Evolutionary conservation across 495 filamentous ascomycete species (phyloP).

Genomic region (Cenococcum geophilum): DNA sequence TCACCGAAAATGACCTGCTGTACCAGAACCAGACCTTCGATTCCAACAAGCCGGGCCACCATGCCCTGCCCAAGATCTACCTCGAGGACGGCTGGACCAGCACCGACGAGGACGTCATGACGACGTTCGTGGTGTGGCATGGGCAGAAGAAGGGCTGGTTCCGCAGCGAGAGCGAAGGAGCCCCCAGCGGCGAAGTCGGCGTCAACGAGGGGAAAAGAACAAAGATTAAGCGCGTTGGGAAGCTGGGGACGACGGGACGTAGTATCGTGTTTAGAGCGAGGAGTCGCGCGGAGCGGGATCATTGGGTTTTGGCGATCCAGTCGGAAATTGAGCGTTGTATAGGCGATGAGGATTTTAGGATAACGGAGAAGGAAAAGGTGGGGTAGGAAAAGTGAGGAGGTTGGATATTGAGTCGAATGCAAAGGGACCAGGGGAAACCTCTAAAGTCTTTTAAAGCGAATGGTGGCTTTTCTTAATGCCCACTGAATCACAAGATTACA

Average conservation of each 20-base stretch:
- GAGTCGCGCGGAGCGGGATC: conserved; percentile 65
- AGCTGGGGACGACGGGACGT: conserved; percentile 56
- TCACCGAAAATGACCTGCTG: conserved; percentile 61
- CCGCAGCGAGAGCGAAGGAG: conserved; percentile 46
- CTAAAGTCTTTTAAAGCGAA: no score
- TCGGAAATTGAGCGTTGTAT: conserved; percentile 69
- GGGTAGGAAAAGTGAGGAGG: neutral
- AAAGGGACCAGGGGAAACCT: no score
- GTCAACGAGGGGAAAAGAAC: conserved; percentile 35
- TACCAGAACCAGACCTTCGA: conserved; percentile 68
- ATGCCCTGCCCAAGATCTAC: conserved; percentile 59
- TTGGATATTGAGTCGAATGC: no score
- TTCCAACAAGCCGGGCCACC: conserved; percentile 57
- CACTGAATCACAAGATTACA: no score
- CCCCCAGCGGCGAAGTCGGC: conserved; percentile 10
- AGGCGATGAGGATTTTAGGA: conserved; percentile 53
- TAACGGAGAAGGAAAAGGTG: conserved; percentile 39
- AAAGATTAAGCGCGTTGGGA: conserved; percentile 36
- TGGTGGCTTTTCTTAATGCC: no score
- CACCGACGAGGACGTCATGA: conserved; percentile 64
- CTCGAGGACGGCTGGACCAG: conserved; percentile 61
- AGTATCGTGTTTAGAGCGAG: conserved; percentile 67
- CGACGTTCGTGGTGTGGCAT: conserved; percentile 69
- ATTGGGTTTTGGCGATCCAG: conserved; percentile 67
- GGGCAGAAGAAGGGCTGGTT: conserved; percentile 55